Evolutionary conservation across 1,284 basidiomycete species (phyloP), one percentile per base, ranked within the genome.

Genomic region (Leccinum griseonigrum): DNA sequence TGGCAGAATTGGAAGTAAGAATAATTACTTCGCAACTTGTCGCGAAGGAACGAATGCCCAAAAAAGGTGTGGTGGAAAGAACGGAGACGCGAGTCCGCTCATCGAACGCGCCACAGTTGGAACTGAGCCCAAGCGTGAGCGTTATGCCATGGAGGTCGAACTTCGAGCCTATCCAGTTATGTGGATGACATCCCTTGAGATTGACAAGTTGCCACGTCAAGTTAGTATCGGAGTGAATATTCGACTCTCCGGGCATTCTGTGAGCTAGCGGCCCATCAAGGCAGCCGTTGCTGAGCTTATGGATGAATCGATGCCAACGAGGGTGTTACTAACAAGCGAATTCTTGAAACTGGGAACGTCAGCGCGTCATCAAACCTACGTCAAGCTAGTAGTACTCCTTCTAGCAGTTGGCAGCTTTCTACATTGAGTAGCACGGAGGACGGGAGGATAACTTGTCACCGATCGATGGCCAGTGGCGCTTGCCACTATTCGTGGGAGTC

Each of bases 121-220:
- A 66, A 59, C 38, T 58, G 57, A 68, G 56, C 60, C 55, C 29
- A 36, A 26, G 26, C 34, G 22, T 5, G 31, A 13, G 34, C 9
- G 34, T 9, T 38, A 22, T 52, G 52, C 54, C 53, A 46, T 10
- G 31, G 48, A 52, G 28, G 7, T 26, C 14, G 28, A 26, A 16
- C 34, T 34, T 34, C 34, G 28, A 48, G 18, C 18, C 10, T 22
- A 48, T 48, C 22, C 11, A 48, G 4, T 51, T 22, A 36, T 14
- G 22, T 26, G 34, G 34, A 36, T 36, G 16, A 18, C 8, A 7
- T 16, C 51, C 43, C 31, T 54, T 36, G 8, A 18, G 28, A 26
- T 32, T 32, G 59, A 52, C 63, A 48, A 31, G 65, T 55, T 54
- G 38, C 63, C 52, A 61, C 56, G 65, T 58, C 56, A 54, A 32